phyloP scores from a whole-genome alignment of 257 asterid species.

The Phtheirospermum japonicum region DNA sequence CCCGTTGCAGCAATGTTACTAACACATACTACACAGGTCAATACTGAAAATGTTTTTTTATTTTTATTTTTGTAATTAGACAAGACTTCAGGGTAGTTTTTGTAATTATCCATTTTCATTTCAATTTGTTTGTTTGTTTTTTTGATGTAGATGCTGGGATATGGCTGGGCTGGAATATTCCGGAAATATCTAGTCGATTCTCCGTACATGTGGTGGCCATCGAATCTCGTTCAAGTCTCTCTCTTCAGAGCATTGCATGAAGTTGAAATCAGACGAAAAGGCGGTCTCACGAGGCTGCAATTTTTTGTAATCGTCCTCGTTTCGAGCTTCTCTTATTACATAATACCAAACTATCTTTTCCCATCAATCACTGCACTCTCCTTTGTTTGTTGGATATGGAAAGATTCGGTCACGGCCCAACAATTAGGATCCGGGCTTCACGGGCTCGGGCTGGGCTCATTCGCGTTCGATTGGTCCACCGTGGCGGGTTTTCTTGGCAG shows the following conservation, averaged over 20 bases:
- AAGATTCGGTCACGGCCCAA: slow-evolving; percentile 53
- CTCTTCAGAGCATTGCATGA: slow-evolving; percentile 71
- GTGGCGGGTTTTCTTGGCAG: slow-evolving; percentile 61
- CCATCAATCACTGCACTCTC: slow-evolving; percentile 65
- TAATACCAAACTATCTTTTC: slow-evolving; percentile 59
- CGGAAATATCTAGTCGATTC: slow-evolving; percentile 64
- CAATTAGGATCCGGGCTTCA: slow-evolving; percentile 53
- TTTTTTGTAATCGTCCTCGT: slow-evolving; percentile 53
- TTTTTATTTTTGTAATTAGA: neutral
- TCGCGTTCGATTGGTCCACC: slow-evolving; percentile 64
- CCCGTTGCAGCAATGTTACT: slow-evolving; percentile 54
- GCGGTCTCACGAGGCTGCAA: slow-evolving; percentile 66
- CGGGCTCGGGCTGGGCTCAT: slow-evolving; percentile 62
- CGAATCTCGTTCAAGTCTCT: slow-evolving; percentile 71
- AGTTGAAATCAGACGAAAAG: slow-evolving; percentile 46
- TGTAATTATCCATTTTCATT: neutral
- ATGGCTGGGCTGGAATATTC: slow-evolving; percentile 75
- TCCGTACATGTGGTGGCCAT: slow-evolving; percentile 87
- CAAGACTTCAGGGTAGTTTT: neutral
- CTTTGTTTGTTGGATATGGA: slow-evolving; percentile 68
- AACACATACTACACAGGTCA: slow-evolving; percentile 54
- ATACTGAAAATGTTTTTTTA: neutral
- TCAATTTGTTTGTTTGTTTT: no score
- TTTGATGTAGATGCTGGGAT: slow-evolving; percentile 54
- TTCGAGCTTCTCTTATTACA: slow-evolving; percentile 61